Evolutionary conservation across 305 asterid genomes (phyloP).

Genomic region (Rubia peregrina): DNA sequence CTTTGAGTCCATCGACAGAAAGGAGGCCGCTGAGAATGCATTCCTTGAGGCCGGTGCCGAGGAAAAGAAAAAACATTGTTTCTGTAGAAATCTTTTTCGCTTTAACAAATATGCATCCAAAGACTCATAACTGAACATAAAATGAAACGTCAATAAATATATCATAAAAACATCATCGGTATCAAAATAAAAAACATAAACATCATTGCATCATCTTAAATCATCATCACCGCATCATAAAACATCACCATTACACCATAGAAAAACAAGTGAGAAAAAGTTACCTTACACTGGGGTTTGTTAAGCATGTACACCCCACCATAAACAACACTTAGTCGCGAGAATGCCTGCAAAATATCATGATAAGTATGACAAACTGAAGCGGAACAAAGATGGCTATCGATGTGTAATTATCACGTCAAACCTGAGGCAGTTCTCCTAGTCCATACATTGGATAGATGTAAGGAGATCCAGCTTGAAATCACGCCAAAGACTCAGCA

Average conservation of each 20-base stretch:
- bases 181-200: too few relatives aligned
- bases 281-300: conserved; percentile 92
- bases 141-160: too few relatives aligned
- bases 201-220: too few relatives aligned
- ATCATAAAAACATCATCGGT: too few relatives aligned
- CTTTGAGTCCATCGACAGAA: conserved; percentile 83
- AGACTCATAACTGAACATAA: too few relatives aligned
- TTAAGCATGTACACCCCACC: conserved; percentile 98
- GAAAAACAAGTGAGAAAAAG: too few relatives aligned
- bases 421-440: conserved; percentile 97
- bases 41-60: conserved; percentile 87
- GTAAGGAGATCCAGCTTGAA: conserved; percentile 94
- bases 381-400: conserved; percentile 7
- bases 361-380: conserved; percentile 1
- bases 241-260: too few relatives aligned
- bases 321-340: conserved; percentile 95
- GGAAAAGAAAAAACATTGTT: too few relatives aligned
- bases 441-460: conserved; percentile 91
- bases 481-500: conserved; percentile 94
- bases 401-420: conserved; percentile 9
- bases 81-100: too few relatives aligned
- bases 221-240: too few relatives aligned
- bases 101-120: too few relatives aligned
- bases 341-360: conserved; percentile 66
- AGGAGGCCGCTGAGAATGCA: conserved; percentile 89